Evolutionary conservation across 306 rosid genomes (phyloP).

Genomic region (Trifolium dubium): DNA sequence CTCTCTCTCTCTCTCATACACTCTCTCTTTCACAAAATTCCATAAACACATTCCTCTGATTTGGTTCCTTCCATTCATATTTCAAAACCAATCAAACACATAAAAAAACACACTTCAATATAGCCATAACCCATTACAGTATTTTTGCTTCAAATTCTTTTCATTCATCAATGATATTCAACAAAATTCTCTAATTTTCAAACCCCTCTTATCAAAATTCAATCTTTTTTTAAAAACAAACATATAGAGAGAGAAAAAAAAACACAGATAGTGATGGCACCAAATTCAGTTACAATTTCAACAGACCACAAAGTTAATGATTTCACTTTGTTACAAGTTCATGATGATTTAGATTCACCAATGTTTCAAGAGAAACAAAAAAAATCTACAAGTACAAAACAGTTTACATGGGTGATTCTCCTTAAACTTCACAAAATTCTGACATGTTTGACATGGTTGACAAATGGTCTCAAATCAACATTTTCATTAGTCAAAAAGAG

Average conservation of each 20-base stretch:
- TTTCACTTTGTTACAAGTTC: conserved; percentile 55
- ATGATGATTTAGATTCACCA: conserved; percentile 61
- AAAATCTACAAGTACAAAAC: conserved; percentile 73
- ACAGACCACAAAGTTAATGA: conserved; percentile 56
- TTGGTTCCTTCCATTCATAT: conserved; percentile 19
- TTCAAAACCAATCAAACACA: conserved; percentile 36
- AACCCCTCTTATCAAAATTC: conserved; percentile 30
- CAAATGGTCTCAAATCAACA: conserved; percentile 48
- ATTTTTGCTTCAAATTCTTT: conserved; percentile 18
- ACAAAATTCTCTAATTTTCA: conserved; percentile 33
- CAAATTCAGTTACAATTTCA: conserved; percentile 61
- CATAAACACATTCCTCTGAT: not conserved
- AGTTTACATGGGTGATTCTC: conserved; percentile 85
- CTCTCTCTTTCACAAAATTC: conserved; percentile 22
- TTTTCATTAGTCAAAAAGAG: conserved; percentile 69
- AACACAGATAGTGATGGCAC: conserved; percentile 58
- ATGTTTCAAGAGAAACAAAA: conserved; percentile 68
- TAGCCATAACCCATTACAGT: conserved; percentile 17
- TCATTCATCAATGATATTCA: conserved; percentile 22
- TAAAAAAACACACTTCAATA: not conserved
- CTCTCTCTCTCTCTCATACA: not conserved
- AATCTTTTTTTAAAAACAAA: not conserved
- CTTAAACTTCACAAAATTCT: conserved; percentile 76
- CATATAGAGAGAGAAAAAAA: not conserved
- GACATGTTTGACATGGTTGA: conserved; percentile 73